Evolutionary conservation across 73 alveolate species (phyloP).

Genomic region (Paramecium sexaurelia): DNA sequence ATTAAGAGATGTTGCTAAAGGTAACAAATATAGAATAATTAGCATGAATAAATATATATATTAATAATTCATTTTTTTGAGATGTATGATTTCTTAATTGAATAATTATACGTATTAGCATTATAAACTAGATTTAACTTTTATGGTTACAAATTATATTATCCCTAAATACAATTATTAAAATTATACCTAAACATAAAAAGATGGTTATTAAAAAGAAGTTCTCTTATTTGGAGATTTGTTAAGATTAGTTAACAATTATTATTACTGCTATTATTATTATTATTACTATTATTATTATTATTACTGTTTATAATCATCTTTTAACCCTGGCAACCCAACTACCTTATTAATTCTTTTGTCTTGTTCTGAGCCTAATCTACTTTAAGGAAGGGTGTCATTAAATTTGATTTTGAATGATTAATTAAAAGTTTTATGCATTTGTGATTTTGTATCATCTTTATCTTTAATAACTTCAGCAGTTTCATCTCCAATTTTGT

Average conservation of each 20-base stretch:
- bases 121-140: slow-evolving; percentile 32
- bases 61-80: background rate
- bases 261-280: background rate
- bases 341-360: slow-evolving; percentile 15
- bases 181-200: background rate
- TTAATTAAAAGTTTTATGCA: slow-evolving; percentile 50
- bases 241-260: background rate
- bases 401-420: slow-evolving; percentile 34
- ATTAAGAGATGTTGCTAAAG: background rate
- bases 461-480: background rate
- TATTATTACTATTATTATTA: background rate
- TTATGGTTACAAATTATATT: slow-evolving; percentile 29
- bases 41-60: background rate
- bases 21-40: background rate
- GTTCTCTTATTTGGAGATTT: slow-evolving; percentile 40
- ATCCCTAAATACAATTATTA: background rate
- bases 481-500: slow-evolving; percentile 15
- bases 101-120: slow-evolving; percentile 43
- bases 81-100: slow-evolving; percentile 26
- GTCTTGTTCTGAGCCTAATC: slow-evolving; percentile 56
- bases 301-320: background rate
- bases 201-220: background rate
- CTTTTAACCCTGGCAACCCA: background rate
- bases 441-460: background rate
- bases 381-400: slow-evolving; percentile 33